phyloP scores from a whole-genome alignment of 768 basidiomycete species.

The Hericium rajendrae region DNA sequence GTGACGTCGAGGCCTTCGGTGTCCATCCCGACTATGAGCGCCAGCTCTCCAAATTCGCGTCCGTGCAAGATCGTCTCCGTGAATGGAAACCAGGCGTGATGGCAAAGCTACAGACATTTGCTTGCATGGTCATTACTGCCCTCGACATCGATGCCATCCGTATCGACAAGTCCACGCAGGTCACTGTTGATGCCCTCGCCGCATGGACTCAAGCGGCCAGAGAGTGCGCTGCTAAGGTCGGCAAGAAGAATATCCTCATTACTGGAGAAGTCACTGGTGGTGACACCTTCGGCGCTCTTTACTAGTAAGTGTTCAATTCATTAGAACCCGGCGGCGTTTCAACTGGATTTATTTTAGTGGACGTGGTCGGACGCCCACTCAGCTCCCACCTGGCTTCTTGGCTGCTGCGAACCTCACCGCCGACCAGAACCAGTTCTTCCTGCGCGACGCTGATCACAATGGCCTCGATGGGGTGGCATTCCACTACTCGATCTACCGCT shows the following conservation, averaged over 20 bases:
- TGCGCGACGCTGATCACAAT: slow-evolving; percentile 52
- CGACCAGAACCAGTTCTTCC: slow-evolving; percentile 61
- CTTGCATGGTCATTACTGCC: slow-evolving; percentile 80
- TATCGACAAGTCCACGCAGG: slow-evolving; percentile 90
- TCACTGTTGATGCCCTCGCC: slow-evolving; percentile 74
- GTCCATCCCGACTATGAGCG: slow-evolving; percentile 92
- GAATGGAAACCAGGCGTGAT: slow-evolving; percentile 83
- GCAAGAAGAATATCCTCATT: slow-evolving; percentile 86
- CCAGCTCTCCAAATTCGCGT: slow-evolving; percentile 90
- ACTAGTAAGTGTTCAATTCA: slow-evolving; percentile 45
- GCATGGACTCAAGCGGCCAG: slow-evolving; percentile 68
- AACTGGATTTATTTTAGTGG: slow-evolving; percentile 39
- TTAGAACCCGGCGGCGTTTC: background rate
- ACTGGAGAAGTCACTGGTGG: slow-evolving; percentile 93
- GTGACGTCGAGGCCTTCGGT: slow-evolving; percentile 97
- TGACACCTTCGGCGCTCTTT: slow-evolving; percentile 80
- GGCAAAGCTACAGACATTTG: slow-evolving; percentile 66
- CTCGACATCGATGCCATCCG: slow-evolving; percentile 92
- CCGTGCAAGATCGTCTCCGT: slow-evolving; percentile 90
- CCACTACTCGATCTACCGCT: slow-evolving; percentile 90
- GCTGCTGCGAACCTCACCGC: slow-evolving; percentile 59
- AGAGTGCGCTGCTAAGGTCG: slow-evolving; percentile 57
- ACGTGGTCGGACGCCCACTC: slow-evolving; percentile 75
- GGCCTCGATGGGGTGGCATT: slow-evolving; percentile 78
- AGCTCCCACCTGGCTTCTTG: slow-evolving; percentile 58